phyloP scores from a whole-genome alignment of 208 protist species.

The Crithidia bombi region DNA sequence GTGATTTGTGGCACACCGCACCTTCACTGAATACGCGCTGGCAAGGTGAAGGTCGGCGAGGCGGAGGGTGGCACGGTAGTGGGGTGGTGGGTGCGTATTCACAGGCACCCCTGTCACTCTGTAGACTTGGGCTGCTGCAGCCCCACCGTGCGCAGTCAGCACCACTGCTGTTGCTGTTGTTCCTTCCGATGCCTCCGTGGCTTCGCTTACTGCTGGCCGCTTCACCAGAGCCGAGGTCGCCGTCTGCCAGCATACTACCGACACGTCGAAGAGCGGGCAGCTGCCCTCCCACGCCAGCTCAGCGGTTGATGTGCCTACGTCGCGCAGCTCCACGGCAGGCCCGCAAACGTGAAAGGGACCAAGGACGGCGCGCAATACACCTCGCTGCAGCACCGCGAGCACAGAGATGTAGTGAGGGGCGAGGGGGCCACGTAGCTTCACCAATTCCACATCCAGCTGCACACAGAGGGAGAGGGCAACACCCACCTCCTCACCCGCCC shows the following conservation, averaged over 20 bases:
- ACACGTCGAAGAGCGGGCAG: background rate
- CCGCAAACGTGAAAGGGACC: slow-evolving; percentile 24
- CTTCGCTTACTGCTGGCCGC: background rate
- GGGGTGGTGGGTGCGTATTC: background rate
- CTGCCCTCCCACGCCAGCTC: slow-evolving; percentile 25
- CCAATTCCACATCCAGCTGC: slow-evolving; percentile 9
- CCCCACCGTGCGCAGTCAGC: background rate
- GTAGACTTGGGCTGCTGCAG: background rate
- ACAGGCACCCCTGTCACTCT: background rate
- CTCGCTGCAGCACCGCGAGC: slow-evolving; percentile 12
- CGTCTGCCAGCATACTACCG: background rate
- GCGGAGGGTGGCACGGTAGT: slow-evolving; percentile 8
- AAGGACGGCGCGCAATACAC: slow-evolving; percentile 2
- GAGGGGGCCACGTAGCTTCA: background rate
- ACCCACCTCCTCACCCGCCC: background rate
- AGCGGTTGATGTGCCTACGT: background rate
- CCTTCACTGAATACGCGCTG: background rate
- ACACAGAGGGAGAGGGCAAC: slow-evolving; percentile 11
- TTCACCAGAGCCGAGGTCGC: background rate
- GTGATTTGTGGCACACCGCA: slow-evolving; percentile 13
- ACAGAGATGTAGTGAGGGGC: background rate
- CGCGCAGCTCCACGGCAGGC: background rate
- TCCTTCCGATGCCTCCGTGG: no score
- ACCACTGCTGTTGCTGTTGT: background rate
- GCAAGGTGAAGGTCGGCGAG: slow-evolving; percentile 7